Conservation (phyloP, 768 basidiomycete genomes). For the Boletus rubroflammeus region DNA sequence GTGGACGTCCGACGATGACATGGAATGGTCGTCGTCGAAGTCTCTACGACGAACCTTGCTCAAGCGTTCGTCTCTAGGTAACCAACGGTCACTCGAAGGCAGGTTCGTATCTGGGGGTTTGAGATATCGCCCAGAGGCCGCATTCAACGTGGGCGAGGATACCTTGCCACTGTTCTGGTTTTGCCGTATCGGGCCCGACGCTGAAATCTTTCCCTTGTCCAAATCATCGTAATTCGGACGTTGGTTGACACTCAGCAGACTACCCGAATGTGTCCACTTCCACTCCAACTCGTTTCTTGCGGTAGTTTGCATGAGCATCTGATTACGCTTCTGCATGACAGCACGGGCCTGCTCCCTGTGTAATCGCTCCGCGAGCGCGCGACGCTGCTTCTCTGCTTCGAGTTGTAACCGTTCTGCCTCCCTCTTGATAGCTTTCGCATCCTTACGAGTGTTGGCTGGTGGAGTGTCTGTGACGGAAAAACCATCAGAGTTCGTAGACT, state of each 20-base stretch:
- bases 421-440: constrained; percentile 76
- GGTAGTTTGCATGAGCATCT: constrained; percentile 58
- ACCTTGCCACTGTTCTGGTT: constrained; percentile 42
- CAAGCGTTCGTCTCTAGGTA: constrained; percentile 53
- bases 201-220: constrained; percentile 49
- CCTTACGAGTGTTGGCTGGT: constrained; percentile 41
- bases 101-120: constrained; percentile 35
- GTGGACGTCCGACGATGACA: constrained; percentile 84
- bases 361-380: constrained; percentile 66
- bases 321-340: constrained; percentile 86
- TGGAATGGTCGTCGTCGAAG: constrained; percentile 87
- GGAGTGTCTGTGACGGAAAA: constrained; percentile 52
- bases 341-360: constrained; percentile 87
- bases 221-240: constrained; percentile 28
- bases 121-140: constrained; percentile 58
- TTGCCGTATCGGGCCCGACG: constrained; percentile 64
- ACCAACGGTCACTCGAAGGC: constrained; percentile 45
- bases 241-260: constrained; percentile 39
- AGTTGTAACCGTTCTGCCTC: constrained; percentile 72
- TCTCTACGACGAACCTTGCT: constrained; percentile 79
- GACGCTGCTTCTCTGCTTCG: constrained; percentile 83
- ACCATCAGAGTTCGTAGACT: constrained; percentile 74
- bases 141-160: constrained; percentile 50
- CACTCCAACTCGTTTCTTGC: constrained; percentile 59
- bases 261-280: constrained; percentile 44